Percentiles rank a stretch among this genome's conserved stretches.
Conservation (phyloP, 805 yeast genomes). For the Sugiyamaella mastotermitis region DNA sequence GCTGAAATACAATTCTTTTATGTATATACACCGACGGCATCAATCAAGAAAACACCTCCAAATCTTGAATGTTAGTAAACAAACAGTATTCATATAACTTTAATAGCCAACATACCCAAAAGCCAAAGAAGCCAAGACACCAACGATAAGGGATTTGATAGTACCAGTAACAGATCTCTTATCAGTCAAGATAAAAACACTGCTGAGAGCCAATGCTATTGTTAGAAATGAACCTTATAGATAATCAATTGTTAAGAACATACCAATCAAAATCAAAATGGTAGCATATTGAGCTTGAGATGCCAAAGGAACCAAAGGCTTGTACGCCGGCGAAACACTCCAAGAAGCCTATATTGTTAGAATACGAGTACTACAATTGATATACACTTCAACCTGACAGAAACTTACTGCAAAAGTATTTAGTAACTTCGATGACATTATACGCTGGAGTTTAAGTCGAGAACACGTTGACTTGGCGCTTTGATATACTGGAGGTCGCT, state of each 20-base stretch:
- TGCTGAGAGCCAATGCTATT: constrained; percentile 20
- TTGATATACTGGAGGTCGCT: too few species aligned
- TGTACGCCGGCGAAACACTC: constrained; percentile 12
- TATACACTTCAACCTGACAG: too few species aligned
- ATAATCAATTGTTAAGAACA: constrained; percentile 1
- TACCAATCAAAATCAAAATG: constrained; percentile 15
- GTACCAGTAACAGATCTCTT: constrained; percentile 15
- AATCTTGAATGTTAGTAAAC: constrained; percentile 19
- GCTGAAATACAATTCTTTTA: constrained; percentile 3
- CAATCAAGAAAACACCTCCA: constrained; percentile 36
- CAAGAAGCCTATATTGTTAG: background rate
- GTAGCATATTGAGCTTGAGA: constrained; percentile 22
- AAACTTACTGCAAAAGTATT: too few species aligned
- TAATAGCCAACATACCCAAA: constrained; percentile 30
- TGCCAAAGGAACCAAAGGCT: constrained; percentile 21
- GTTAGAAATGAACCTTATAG: constrained; percentile 2
- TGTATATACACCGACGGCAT: constrained; percentile 43
- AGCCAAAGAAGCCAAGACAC: constrained; percentile 32
- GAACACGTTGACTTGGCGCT: too few species aligned
- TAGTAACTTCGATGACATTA: too few species aligned
- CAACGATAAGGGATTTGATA: constrained; percentile 23
- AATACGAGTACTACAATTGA: too few species aligned
- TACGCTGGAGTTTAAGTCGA: too few species aligned
- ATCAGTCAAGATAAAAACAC: constrained; percentile 19
- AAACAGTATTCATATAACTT: background rate